phyloP scores from a whole-genome alignment of 2,329 filamentous ascomycete genomes.

The Aspergillus jensenii region DNA sequence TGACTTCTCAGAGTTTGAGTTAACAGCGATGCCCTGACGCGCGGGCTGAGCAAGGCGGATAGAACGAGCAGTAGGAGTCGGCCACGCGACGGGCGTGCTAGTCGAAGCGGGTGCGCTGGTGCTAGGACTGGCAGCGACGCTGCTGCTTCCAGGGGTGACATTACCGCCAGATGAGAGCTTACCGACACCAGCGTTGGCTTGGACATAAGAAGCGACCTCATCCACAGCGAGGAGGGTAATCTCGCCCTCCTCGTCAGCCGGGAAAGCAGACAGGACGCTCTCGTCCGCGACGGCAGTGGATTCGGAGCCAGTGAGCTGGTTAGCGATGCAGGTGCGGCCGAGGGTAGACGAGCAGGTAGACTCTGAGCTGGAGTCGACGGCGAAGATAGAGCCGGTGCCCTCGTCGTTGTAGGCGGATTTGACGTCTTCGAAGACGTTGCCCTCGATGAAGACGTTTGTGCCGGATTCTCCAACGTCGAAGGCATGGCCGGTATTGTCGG shows the following conservation, averaged over 20 bases:
- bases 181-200: conserved; percentile 31
- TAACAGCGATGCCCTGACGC: no score
- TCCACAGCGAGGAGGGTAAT: conserved; percentile 25
- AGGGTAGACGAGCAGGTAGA: conserved; percentile 25
- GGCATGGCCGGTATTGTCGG: conserved; percentile 44
- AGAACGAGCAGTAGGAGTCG: background rate
- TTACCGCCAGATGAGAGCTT: conserved; percentile 17
- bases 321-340: conserved; percentile 30
- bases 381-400: conserved; percentile 28
- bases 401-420: conserved; percentile 35
- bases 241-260: conserved; percentile 32
- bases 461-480: conserved; percentile 35
- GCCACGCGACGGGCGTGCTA: background rate
- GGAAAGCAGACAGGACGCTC: conserved; percentile 30
- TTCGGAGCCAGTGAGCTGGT: conserved; percentile 30
- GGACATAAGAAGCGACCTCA: conserved; percentile 29
- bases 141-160: background rate
- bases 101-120: background rate
- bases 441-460: conserved; percentile 42
- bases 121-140: background rate
- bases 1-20: no score
- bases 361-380: conserved; percentile 19
- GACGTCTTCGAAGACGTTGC: conserved; percentile 47
- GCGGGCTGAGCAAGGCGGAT: background rate
- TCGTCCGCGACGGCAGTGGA: conserved; percentile 28